Base-by-base conservation (phyloP, 2,329 filamentous ascomycete species). In the Hymenoscyphus albidus region DNA sequence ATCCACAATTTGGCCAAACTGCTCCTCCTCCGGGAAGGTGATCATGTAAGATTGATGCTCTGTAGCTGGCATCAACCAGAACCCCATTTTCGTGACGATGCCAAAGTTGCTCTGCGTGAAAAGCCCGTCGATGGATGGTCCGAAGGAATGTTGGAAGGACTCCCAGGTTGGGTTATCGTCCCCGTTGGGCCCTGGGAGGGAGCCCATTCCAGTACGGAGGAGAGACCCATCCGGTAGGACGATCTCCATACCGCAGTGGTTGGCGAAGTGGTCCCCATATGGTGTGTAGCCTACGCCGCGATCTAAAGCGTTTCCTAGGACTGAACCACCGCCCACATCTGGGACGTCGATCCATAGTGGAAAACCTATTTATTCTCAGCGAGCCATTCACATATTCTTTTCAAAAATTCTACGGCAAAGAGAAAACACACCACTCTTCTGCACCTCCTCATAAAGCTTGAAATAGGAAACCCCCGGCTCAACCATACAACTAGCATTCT, bases 391-490 rank as follows among this genome's bases (percentile, higher is more conserved):
- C 22, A 22, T 22, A 22, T 22, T 22, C 22, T 22, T 22, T 22
- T 22, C 22, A 22, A 22, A 22, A 22, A 22, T 22, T 22, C 22
- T 1, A 22, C 22, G 22, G 22, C 22, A 22, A 22, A 22, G 22
- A 22, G 22, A 3, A n/a, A 14, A 40, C 57, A 42, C 38, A 59
- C 57, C 57, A n/a, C 39, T 35, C 39, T 61, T 76, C 65, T 78
- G 73, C 14, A 83, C 73, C 59, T 81, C 77, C 38, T 84, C 77
- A 65, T 85, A 78, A 7, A 86, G 74, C 22, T 78, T 78, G 62
- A 80, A 79, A 69, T 80, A 85, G 0, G 82, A 81, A 0, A 85
- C 83, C 0, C 83, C 83, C 0, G 83, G 83, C 68, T 85, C 83
- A 3, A 86, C 78, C 1, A 85, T 73, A 63, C 78, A 81, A 59